Percentiles rank a stretch among this genome's conserved stretches.
Conservation (phyloP, 1,284 basidiomycete genomes). For the Ganoderma resinaceum region DNA sequence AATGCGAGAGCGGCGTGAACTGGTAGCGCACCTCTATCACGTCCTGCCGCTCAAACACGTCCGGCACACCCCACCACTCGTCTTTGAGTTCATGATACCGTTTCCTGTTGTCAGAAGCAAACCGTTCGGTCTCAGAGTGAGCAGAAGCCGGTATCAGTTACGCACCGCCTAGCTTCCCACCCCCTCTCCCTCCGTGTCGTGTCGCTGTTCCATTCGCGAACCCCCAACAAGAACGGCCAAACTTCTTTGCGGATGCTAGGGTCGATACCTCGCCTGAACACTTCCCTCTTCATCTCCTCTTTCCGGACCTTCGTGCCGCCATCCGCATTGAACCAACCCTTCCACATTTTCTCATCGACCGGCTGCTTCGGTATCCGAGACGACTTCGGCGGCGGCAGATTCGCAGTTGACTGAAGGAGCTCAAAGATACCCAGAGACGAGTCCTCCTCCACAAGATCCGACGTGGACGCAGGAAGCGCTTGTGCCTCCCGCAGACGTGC, state of each 20-base stretch:
- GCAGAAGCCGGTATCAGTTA: slow-evolving; percentile 2
- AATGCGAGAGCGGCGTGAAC: slow-evolving; percentile 3
- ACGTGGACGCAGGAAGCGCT: slow-evolving; percentile 56
- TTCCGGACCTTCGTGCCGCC: slow-evolving; percentile 70
- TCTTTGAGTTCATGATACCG: slow-evolving; percentile 75
- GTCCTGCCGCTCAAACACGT: slow-evolving; percentile 80
- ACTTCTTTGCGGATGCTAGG: slow-evolving; percentile 67
- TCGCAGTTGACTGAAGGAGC: slow-evolving; percentile 78
- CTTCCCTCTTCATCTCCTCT: slow-evolving; percentile 75
- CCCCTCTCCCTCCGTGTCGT: slow-evolving; percentile 56
- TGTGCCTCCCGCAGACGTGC: slow-evolving; percentile 81
- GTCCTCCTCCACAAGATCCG: slow-evolving; percentile 65
- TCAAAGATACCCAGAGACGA: slow-evolving; percentile 90
- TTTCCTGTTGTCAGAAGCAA: slow-evolving; percentile 48
- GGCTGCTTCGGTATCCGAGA: slow-evolving; percentile 78
- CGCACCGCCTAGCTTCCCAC: slow-evolving; percentile 74
- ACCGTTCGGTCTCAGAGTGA: neutral
- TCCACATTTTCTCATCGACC: slow-evolving; percentile 73
- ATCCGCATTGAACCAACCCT: slow-evolving; percentile 74
- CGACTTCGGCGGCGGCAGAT: slow-evolving; percentile 78
- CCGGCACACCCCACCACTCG: slow-evolving; percentile 83
- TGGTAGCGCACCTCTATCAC: slow-evolving; percentile 66
- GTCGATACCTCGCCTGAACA: slow-evolving; percentile 78
- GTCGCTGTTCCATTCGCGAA: slow-evolving; percentile 80
- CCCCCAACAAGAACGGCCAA: slow-evolving; percentile 93